A percentile compares a stretch with the other conserved stretches of the same genome.
Evolutionary conservation across 495 filamentous ascomycete genomes (phyloP).

Genomic region (Umbilicaria muhlenbergii): DNA sequence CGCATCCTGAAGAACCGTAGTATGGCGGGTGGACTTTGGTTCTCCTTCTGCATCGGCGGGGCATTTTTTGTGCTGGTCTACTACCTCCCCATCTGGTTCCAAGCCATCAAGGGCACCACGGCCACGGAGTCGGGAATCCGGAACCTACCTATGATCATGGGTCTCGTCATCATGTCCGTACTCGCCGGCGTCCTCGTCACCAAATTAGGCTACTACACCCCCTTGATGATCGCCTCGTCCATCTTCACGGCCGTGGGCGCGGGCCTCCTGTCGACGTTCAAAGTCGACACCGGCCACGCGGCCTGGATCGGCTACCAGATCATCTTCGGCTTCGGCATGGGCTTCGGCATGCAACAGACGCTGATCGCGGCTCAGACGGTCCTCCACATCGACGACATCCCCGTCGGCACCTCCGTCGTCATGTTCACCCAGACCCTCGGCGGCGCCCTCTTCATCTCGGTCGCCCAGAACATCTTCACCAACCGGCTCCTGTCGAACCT

Average conservation of each 20-base stretch:
- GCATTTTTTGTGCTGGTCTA: constrained; percentile 42
- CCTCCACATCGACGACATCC: constrained; percentile 41
- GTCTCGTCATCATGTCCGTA: constrained; percentile 43
- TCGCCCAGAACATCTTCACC: constrained; percentile 64
- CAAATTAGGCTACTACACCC: constrained; percentile 57
- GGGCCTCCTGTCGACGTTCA: constrained; percentile 52
- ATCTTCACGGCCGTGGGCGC: constrained; percentile 48
- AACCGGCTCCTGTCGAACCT: constrained; percentile 51
- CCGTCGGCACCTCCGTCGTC: constrained; percentile 48
- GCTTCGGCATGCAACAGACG: constrained; percentile 51
- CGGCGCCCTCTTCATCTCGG: constrained; percentile 57
- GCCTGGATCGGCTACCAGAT: constrained; percentile 72
- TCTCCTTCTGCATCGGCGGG: constrained; percentile 39
- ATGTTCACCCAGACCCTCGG: constrained; percentile 60
- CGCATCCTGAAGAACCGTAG: constrained; percentile 59
- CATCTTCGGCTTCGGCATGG: constrained; percentile 52
- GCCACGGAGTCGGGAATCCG: constrained; percentile 62
- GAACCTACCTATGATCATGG: constrained; percentile 58
- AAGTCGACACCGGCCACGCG: constrained; percentile 30
- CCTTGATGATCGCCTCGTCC: constrained; percentile 48
- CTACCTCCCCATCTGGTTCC: constrained; percentile 81
- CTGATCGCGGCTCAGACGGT: constrained; percentile 57
- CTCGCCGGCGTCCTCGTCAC: constrained; percentile 45
- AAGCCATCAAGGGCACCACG: constrained; percentile 55
- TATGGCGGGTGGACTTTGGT: constrained; percentile 39